Percentiles rank a stretch among this genome's conserved stretches.
Evolutionary conservation across 2,329 filamentous ascomycete species (phyloP).

Genomic region (Colletotrichum sp.): DNA sequence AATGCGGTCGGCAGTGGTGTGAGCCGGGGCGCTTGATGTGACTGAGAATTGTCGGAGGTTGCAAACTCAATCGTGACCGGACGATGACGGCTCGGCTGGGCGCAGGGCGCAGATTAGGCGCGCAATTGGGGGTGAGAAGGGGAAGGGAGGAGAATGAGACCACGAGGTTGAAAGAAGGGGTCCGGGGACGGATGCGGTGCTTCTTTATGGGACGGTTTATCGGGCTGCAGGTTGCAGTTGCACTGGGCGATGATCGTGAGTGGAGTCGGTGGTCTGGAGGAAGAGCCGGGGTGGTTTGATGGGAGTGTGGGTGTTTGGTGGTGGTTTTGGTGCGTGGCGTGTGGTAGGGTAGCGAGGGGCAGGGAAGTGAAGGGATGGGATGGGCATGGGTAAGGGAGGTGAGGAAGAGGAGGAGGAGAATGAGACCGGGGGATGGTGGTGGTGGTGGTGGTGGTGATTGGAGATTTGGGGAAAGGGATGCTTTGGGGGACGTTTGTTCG

Average conservation of each 20-base stretch:
- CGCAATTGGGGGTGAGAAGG: background rate
- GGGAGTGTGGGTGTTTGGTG: background rate
- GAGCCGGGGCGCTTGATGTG: background rate
- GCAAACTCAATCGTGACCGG: slow-evolving; percentile 11
- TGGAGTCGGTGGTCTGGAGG: slow-evolving; percentile 1
- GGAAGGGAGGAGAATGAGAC: background rate
- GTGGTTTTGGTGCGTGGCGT: slow-evolving; percentile 2
- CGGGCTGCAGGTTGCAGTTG: slow-evolving; percentile 19
- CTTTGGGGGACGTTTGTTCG: background rate
- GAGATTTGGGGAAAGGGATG: background rate
- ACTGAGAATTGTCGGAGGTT: background rate
- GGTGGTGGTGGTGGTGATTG: background rate
- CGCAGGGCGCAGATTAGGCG: background rate
- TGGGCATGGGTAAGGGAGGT: background rate
- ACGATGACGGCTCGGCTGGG: background rate
- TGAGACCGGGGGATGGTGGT: background rate
- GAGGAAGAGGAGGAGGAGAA: background rate
- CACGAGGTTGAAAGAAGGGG: background rate
- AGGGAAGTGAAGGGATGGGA: background rate
- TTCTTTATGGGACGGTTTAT: slow-evolving; percentile 18
- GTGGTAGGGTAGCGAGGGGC: background rate
- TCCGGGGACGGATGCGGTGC: background rate
- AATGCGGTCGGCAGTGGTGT: background rate
- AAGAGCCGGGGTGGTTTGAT: background rate
- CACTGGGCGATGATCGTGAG: slow-evolving; percentile 19